Conservation (phyloP, 352 stramenopile genomes). For the Globisporangium mamillatum region DNA sequence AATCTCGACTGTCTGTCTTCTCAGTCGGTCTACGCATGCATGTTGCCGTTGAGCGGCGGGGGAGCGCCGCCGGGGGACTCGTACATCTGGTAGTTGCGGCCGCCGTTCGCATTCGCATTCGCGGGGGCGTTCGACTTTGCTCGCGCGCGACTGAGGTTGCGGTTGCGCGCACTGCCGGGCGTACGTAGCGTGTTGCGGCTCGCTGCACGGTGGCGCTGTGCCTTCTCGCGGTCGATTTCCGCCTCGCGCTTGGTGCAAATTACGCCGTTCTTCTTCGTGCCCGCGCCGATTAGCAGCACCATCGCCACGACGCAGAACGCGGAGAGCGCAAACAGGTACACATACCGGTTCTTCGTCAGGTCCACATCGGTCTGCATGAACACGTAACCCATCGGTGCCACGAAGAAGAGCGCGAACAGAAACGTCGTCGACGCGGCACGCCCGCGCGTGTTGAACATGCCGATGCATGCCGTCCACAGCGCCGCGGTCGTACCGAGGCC, state of each 20-base stretch:
- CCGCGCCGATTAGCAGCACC: constrained; percentile 44
- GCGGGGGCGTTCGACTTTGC: constrained; percentile 47
- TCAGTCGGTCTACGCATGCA: constrained; percentile 13
- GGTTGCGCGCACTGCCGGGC: constrained; percentile 41
- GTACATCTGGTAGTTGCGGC: constrained; percentile 53
- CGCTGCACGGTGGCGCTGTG: constrained; percentile 35
- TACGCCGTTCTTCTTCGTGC: constrained; percentile 60
- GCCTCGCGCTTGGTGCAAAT: constrained; percentile 54
- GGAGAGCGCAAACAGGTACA: constrained; percentile 55
- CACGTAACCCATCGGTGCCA: constrained; percentile 46
- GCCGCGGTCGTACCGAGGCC: constrained; percentile 60
- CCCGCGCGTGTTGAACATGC: constrained; percentile 59
- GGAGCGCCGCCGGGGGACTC: constrained; percentile 45
- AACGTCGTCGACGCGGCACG: constrained; percentile 50
- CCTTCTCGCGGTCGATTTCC: constrained; percentile 39
- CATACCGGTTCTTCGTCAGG: constrained; percentile 40
- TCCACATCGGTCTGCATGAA: constrained; percentile 49
- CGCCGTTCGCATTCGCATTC: constrained; percentile 23
- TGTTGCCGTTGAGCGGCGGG: constrained; percentile 27
- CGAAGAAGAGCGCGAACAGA: constrained; percentile 58
- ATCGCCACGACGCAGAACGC: constrained; percentile 39
- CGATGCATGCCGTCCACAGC: constrained; percentile 57
- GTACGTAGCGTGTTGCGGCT: constrained; percentile 38
- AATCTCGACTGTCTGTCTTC: background rate
- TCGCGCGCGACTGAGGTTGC: constrained; percentile 55